Evolutionary conservation across 202 grass and related monocot species (phyloP), one percentile per base, ranked within the genome.

Genomic region (Carex sylvatica): DNA sequence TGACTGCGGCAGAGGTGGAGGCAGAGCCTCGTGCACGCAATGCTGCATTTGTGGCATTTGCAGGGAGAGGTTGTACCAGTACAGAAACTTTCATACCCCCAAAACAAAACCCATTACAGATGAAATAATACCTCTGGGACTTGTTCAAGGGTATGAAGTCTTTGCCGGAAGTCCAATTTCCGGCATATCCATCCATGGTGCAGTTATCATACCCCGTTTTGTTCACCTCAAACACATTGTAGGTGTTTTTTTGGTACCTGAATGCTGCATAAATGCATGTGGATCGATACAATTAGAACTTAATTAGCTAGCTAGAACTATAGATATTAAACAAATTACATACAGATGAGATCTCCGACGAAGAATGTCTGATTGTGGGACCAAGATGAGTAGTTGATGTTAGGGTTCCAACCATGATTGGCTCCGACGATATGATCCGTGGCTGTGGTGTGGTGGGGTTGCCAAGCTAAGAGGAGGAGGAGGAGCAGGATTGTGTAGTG

Each of bases 221-320:
- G 83, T 95, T 98, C 91, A 98, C 96, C 86, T 88, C 86, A 74
- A 98, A 90, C 36, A 98, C 95, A 58, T 91, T 95, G 85, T 95
- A 87, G 75, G 82, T 89, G 82, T 93, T 77, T 81, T 91, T 95
- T 84, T 93, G 92, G 84, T 93, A 95, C 86, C 95, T 52, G 78
- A 98, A 93, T 46, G 90, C 95, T 35, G 33, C 4, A 35, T 35
- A 35, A 4, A 35, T 35, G 33, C 33, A 35, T 35, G 33, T 35
- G 33, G 33, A 35, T 35, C 33, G 4, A 35, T 35, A 35, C 33
- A 35, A 35, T 35, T 35, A 35, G 33, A 35, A 35, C 3, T 35
- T 35, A 35, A 35, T 35, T 35, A 35, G 4, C 33, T 35, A 35
- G 33, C 33, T 35, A 35, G 33, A 35, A 35, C 33, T 35, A 35